phyloP scores from a whole-genome alignment of 257 asterid genomes.

The Gentiana dahurica region DNA sequence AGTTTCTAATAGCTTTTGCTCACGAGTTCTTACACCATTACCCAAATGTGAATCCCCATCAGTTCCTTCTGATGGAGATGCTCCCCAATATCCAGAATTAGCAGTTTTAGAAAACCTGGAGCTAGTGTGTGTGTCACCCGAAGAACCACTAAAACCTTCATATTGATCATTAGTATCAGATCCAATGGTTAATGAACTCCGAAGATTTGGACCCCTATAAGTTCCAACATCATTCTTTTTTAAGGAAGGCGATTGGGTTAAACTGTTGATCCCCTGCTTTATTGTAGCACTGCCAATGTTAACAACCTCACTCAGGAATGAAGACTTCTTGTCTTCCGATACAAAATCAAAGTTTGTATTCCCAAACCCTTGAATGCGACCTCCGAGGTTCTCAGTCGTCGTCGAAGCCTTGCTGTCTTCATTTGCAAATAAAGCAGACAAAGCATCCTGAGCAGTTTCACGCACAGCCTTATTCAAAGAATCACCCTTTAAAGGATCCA shows the following conservation, averaged over 20 bases:
- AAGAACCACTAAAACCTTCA: conserved; percentile 41
- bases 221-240: conserved; percentile 69
- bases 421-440: conserved; percentile 71
- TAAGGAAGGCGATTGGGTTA: conserved; percentile 65
- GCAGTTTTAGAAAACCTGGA: conserved; percentile 49
- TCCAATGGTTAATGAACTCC: conserved; percentile 70
- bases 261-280: conserved; percentile 77
- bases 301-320: conserved; percentile 87
- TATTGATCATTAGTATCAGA: conserved; percentile 48
- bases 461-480: conserved; percentile 93
- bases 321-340: conserved; percentile 69
- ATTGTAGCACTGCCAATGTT: conserved; percentile 88
- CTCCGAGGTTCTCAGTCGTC: conserved; percentile 59
- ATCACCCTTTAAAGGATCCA: conserved; percentile 93
- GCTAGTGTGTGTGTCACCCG: conserved; percentile 31
- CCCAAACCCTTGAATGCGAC: conserved; percentile 96
- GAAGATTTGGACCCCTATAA: conserved; percentile 79
- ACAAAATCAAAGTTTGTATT: conserved; percentile 67
- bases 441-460: conserved; percentile 92
- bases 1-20: conserved; percentile 77
- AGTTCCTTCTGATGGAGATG: conserved; percentile 42
- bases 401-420: conserved; percentile 54
- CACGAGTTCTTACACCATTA: conserved; percentile 58
- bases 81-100: conserved; percentile 50
- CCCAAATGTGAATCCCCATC: conserved; percentile 31